Conservation (phyloP, 371 early-diverging fungal genomes). For the Mucor circinelloides region DNA sequence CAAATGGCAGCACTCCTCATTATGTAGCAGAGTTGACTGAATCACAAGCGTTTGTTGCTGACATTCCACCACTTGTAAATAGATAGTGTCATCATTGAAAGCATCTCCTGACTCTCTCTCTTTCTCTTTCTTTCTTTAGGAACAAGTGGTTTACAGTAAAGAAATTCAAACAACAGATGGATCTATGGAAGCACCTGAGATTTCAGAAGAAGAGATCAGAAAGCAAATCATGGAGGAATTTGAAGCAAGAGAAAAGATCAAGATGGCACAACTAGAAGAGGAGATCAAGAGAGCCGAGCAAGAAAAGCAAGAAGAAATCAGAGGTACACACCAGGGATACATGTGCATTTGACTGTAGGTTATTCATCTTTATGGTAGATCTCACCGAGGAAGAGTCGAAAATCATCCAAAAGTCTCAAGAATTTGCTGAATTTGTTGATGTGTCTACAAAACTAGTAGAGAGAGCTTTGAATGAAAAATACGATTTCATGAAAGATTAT, state of each 20-base stretch:
- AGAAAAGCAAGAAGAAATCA: slow-evolving; percentile 49
- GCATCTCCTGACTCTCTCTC: not conserved
- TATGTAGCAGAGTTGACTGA: slow-evolving; percentile 64
- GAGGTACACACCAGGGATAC: slow-evolving; percentile 17
- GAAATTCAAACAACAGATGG: slow-evolving; percentile 84
- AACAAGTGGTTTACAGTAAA: slow-evolving; percentile 88
- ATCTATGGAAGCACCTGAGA: slow-evolving; percentile 58
- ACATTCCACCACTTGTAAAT: slow-evolving; percentile 80
- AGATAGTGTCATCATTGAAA: not conserved
- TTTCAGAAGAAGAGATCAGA: slow-evolving; percentile 65
- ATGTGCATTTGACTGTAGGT: not conserved
- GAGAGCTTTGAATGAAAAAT: slow-evolving; percentile 86
- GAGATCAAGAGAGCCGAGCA: slow-evolving; percentile 58
- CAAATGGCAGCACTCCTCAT: slow-evolving; percentile 21
- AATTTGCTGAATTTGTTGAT: slow-evolving; percentile 88
- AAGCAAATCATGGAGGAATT: slow-evolving; percentile 62
- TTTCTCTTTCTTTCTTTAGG: slow-evolving; percentile 40
- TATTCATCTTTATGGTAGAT: slow-evolving; percentile 41
- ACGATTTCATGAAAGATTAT: slow-evolving; percentile 95
- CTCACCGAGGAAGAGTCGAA: slow-evolving; percentile 83
- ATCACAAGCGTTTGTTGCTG: slow-evolving; percentile 72
- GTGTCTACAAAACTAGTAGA: slow-evolving; percentile 86
- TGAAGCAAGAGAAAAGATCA: slow-evolving; percentile 61
- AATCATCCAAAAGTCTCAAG: slow-evolving; percentile 69
- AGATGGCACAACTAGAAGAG: slow-evolving; percentile 62